Percentiles rank a stretch among this genome's conserved stretches.
Conservation (phyloP, 345 rosid species). For the Cardiospermum halicacabum region DNA sequence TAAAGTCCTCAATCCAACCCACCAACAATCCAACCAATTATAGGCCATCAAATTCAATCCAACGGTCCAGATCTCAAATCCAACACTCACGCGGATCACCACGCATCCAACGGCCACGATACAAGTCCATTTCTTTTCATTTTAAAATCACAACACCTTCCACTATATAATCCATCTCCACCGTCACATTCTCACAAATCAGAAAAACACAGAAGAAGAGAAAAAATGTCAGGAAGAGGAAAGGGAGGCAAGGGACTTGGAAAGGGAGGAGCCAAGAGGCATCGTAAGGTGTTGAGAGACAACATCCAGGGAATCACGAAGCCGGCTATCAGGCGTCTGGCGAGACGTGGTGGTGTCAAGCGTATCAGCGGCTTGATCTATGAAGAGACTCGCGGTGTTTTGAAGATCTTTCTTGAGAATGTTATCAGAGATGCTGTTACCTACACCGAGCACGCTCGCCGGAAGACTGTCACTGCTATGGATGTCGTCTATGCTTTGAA, state of each 20-base stretch:
- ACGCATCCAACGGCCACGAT: constrained; percentile 19
- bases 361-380: constrained; percentile 36
- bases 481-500: constrained; percentile 32
- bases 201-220: background rate
- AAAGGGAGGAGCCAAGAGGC: constrained; percentile 40
- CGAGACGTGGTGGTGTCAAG: constrained; percentile 35
- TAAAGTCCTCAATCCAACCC: background rate
- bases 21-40: background rate
- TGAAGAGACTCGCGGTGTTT: constrained; percentile 35
- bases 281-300: constrained; percentile 31
- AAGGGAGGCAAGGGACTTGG: constrained; percentile 37
- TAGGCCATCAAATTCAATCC: background rate
- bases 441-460: constrained; percentile 34
- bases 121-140: too few relatives aligned
- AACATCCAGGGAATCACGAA: constrained; percentile 32
- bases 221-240: constrained; percentile 33
- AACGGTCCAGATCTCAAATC: background rate
- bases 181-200: background rate
- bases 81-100: constrained; percentile 10
- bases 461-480: constrained; percentile 38
- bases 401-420: constrained; percentile 34
- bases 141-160: too few relatives aligned
- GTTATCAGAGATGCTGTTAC: constrained; percentile 31
- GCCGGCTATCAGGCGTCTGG: constrained; percentile 26
- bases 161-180: constrained; percentile 4